phyloP scores from a whole-genome alignment of 129 eudicot genomes.

The Rutidosis leptorrhynchoides region DNA sequence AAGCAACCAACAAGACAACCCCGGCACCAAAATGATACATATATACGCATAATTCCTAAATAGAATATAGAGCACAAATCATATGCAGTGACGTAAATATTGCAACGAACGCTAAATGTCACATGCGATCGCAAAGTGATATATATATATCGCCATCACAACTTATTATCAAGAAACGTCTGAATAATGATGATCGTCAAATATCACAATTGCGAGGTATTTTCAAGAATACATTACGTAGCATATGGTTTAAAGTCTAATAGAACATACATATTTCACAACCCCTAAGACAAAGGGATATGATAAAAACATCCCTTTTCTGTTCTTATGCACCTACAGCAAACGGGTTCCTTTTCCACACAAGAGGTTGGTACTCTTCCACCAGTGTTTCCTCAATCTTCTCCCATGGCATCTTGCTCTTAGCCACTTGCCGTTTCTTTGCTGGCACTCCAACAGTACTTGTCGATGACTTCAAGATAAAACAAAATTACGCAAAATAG shows the following conservation, averaged over 20 bases:
- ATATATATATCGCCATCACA: not conserved
- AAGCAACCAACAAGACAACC: too few species aligned
- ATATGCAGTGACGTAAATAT: not conserved
- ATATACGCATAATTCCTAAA: not conserved
- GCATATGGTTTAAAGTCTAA: constrained; percentile 4
- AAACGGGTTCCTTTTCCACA: constrained; percentile 46
- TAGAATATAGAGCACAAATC: constrained; percentile 8
- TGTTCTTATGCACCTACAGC: constrained; percentile 30
- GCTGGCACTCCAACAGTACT: constrained; percentile 45
- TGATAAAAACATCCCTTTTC: constrained; percentile 21
- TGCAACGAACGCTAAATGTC: not conserved
- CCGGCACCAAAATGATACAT: too few species aligned
- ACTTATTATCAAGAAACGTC: constrained; percentile 22
- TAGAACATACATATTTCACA: constrained; percentile 20
- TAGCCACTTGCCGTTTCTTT: constrained; percentile 47
- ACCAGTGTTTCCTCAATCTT: constrained; percentile 33
- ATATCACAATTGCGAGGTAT: not conserved
- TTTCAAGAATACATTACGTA: constrained; percentile 21
- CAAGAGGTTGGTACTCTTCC: constrained; percentile 35
- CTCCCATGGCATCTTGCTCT: constrained; percentile 55
- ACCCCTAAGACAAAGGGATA: constrained; percentile 23
- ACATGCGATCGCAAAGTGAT: not conserved
- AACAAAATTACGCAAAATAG: not conserved
- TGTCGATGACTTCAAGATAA: constrained; percentile 5
- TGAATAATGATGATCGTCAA: not conserved